A percentile compares a stretch with the other conserved stretches of the same genome.
These are phyloP conservation scores for Monilinia fructicola DNA, from an alignment of 2,329 filamentous ascomycete genomes.

Conservation along the genomic window DNA sequence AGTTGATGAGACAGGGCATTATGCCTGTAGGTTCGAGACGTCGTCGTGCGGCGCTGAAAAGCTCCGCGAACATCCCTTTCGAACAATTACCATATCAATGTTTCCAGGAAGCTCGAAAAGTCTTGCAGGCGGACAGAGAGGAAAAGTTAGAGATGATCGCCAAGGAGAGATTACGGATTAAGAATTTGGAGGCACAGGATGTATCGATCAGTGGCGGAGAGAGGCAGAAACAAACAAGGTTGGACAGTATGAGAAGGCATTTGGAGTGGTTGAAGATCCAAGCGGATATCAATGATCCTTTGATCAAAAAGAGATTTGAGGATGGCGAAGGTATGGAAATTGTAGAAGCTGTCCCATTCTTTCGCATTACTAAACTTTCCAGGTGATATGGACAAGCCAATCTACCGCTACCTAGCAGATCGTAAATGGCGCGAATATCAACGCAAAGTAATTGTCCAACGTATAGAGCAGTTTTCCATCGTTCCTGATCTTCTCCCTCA, in stretches of 20 bases:
- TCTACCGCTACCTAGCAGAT: conserved; percentile 88
- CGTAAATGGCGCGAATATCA: conserved; percentile 85
- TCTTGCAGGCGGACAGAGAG: conserved; percentile 75
- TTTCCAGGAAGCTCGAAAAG: conserved; percentile 90
- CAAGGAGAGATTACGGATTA: conserved; percentile 66
- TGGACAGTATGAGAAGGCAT: conserved; percentile 69
- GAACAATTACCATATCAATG: conserved; percentile 95
- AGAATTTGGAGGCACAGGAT: conserved; percentile 60
- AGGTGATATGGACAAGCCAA: conserved; percentile 96
- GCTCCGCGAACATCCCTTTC: conserved; percentile 69
- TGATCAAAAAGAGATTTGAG: conserved; percentile 91
- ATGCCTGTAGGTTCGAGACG: conserved; percentile 80
- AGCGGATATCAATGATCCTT: conserved; percentile 91
- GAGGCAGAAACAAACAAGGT: conserved; percentile 61
- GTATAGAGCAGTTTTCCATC: conserved; percentile 81
- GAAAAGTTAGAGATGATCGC: conserved; percentile 77
- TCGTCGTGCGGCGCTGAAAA: conserved; percentile 71
- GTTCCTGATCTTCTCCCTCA: conserved; percentile 84
- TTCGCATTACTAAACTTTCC: conserved; percentile 15
- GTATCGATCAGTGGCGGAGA: conserved; percentile 60
- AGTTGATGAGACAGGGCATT: conserved; percentile 65
- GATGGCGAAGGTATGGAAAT: conserved; percentile 73
- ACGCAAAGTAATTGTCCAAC: conserved; percentile 75
- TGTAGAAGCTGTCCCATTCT: neutral
- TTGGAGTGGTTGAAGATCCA: conserved; percentile 81